phyloP scores from a whole-genome alignment of 2,329 filamentous ascomycete genomes.

The Leptodontidium sp. region DNA sequence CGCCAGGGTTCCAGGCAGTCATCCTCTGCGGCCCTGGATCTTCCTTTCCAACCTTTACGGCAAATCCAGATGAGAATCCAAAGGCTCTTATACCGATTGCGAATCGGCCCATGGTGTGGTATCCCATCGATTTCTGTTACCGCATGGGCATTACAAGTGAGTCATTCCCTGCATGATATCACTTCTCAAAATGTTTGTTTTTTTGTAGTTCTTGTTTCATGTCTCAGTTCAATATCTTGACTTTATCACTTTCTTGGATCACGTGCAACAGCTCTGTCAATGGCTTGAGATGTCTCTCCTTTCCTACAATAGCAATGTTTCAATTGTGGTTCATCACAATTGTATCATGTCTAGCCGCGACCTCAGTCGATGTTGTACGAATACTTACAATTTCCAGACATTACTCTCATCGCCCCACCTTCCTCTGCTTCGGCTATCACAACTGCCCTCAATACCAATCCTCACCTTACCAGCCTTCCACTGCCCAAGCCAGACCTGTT shows the following conservation, averaged over 20 bases:
- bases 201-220: neutral
- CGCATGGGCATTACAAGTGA: conserved; percentile 79
- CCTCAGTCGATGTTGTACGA: neutral
- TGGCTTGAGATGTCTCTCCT: neutral
- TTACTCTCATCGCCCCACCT: conserved; percentile 69
- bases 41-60: conserved; percentile 83
- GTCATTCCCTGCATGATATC: conserved; percentile 41
- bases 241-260: conserved; percentile 2
- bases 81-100: conserved; percentile 85
- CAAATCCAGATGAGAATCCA: conserved; percentile 79
- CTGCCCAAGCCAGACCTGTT: conserved; percentile 78
- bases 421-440: conserved; percentile 73
- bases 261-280: neutral
- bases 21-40: conserved; percentile 85
- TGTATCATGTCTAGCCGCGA: conserved; percentile 11
- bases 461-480: conserved; percentile 77
- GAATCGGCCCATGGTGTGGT: conserved; percentile 90
- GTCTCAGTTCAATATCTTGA: conserved; percentile 10
- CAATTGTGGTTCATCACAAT: conserved; percentile 17
- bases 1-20: conserved; percentile 81
- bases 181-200: conserved; percentile 6
- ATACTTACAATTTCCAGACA: conserved; percentile 54
- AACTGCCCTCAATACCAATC: conserved; percentile 77
- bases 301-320: neutral
- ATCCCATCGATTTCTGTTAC: conserved; percentile 85